Conservation (phyloP, 2,329 filamentous ascomycete species). For the Diplodia sapinea region DNA sequence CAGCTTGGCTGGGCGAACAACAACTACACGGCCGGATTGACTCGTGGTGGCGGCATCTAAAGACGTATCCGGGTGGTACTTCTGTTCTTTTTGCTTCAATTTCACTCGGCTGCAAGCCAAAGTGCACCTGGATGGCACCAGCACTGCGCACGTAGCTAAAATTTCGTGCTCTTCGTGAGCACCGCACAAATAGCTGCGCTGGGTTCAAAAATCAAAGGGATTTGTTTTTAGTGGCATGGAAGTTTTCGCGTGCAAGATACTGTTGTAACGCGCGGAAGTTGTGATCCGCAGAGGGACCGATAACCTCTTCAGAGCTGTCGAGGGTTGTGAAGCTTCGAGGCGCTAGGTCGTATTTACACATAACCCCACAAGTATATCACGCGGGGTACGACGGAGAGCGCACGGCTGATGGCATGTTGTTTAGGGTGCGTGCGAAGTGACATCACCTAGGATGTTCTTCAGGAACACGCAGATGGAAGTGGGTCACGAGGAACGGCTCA, state of each 20-base stretch:
- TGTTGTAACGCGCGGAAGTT: neutral
- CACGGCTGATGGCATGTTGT: neutral
- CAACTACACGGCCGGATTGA: conserved; percentile 54
- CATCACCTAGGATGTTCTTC: neutral
- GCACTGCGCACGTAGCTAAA: neutral
- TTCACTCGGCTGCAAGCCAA: neutral
- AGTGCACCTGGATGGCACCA: neutral
- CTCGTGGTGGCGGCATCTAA: conserved; percentile 39
- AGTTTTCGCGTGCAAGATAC: neutral
- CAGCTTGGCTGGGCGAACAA: conserved; percentile 58
- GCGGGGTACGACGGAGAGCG: neutral
- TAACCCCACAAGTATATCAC: neutral
- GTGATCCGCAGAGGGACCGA: neutral
- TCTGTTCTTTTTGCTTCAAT: neutral
- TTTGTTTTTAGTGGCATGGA: neutral
- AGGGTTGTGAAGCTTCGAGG: neutral
- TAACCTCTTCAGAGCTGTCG: no score
- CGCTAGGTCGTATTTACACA: neutral
- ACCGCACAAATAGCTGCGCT: neutral
- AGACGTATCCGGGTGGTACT: neutral
- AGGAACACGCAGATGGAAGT: neutral
- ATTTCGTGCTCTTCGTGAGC: neutral
- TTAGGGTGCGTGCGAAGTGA: no score
- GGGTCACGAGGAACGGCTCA: conserved; percentile 10
- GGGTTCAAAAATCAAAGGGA: neutral